These are phyloP conservation scores for Schizophyllum commune DNA, from an alignment of 1,284 basidiomycete species.

Conservation along the genomic window DNA sequence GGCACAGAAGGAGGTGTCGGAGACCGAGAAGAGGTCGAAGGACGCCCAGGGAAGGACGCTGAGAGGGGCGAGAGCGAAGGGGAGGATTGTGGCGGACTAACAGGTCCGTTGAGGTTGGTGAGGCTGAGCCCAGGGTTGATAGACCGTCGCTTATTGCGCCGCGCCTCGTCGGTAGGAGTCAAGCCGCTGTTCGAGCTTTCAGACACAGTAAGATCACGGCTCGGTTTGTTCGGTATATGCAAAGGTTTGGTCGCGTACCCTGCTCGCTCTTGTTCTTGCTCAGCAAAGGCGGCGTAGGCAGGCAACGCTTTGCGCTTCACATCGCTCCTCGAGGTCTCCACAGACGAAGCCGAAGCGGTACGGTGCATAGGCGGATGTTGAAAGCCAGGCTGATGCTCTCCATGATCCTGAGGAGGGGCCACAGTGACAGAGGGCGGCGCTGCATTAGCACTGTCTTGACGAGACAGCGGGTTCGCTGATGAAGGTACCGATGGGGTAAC, in stretches of 20 bases:
- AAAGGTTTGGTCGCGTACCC: slow-evolving; percentile 9
- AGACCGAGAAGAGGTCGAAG: slow-evolving; percentile 3
- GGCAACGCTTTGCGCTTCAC: background rate
- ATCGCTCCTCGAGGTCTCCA: background rate
- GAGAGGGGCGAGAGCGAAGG: slow-evolving; percentile 27
- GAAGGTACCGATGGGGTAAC: background rate
- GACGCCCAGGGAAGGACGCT: slow-evolving; percentile 16
- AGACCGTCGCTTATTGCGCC: slow-evolving; percentile 35
- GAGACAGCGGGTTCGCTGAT: background rate
- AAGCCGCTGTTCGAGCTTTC: slow-evolving; percentile 4
- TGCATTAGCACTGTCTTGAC: background rate
- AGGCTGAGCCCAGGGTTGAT: slow-evolving; percentile 37
- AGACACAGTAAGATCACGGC: slow-evolving; percentile 1
- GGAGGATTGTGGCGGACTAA: slow-evolving; percentile 17
- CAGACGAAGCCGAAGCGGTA: background rate
- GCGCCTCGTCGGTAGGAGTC: slow-evolving; percentile 8
- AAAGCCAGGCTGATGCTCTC: slow-evolving; percentile 8
- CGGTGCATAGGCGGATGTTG: background rate
- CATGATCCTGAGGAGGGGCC: slow-evolving; percentile 23
- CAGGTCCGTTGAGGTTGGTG: slow-evolving; percentile 20
- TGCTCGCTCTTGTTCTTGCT: background rate
- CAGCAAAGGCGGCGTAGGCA: background rate
- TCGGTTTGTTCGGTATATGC: background rate
- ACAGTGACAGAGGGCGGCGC: slow-evolving; percentile 31
- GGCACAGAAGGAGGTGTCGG: background rate